Base-by-base conservation (phyloP, 495 filamentous ascomycete species). In the Tetracladium marchalianum region DNA sequence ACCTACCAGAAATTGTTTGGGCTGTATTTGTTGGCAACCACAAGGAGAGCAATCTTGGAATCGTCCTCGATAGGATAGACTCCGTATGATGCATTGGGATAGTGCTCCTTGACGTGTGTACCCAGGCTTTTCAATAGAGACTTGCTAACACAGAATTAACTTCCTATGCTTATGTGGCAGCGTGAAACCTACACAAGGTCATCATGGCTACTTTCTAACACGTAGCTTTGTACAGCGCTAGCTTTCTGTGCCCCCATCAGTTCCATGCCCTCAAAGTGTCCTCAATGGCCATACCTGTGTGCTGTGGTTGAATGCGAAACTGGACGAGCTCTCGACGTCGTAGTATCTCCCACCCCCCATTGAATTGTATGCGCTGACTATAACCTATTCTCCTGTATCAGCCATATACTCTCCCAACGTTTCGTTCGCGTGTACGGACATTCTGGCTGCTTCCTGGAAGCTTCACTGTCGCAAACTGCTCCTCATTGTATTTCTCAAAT, bases 1-100 rank as follows among this genome's bases (percentile, higher is more conserved):
- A 22, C 31, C 12, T 65, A 90, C 89, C 93, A 99, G 74, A 84
- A 97, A 71, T 99, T 99, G 58, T 85, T 85, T 6, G 93, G 93
- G 53, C 85, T 92, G 72, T 97, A 97, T 59, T 95, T 95, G 72
- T 89, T 95, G 31, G 92, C 84, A 34, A 95, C 88, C 41, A 95
- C 73, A 43, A 92, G 62, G 55, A 96, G 73, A 34, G 89, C 87
- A 16, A 97, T 63, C 45, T 77, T 74, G 16, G 78, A 73, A 64
- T 90, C 82, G 56, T 83, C 69, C 51, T 85, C 79, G 50, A 78
- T 80, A 24, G 90, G 83, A 59, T 85, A 92, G 22, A 86, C 83
- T 56, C 87, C 85, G 53, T 82, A 80, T 10, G 84, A 80, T 42
- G 81, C 84, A 53, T 73, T 81, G 1, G 87, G 81, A 64, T 86